Base-by-base conservation (phyloP, 352 stramenopile genomes). In the Phytophthora quininea region DNA sequence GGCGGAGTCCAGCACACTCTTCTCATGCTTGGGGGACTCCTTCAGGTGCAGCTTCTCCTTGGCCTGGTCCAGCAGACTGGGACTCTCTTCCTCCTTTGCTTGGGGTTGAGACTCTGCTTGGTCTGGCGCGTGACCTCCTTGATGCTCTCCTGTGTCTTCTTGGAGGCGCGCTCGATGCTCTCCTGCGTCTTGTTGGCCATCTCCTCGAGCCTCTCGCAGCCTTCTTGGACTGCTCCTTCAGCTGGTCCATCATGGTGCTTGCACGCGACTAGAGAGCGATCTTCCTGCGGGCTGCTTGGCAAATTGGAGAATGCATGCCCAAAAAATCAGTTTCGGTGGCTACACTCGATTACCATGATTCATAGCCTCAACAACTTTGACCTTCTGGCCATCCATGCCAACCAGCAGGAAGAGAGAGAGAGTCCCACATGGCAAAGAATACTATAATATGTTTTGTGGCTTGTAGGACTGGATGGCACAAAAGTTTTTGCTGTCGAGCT, bases 161-260 rank as follows among this genome's bases (percentile, higher is more conserved):
- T 76, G 48, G 47, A 62, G 37, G 54, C 62, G 27, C 67, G 58
- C 12, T 69, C 58, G 19, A 78, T 67, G 52, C 54, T 58, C 38
- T 72, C 57, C 31, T 74, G 67, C 46, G 64, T 54, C 51, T 72
- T 76, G 42, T 73, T 73, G 60, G 64, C 65, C 30, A 65, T 75
- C 27, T 54, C 54, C 40, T 78, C 67, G 29, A 78, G 67, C 54
- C 67, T 71, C 30, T 78, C 73, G 45, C 62, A 0, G 73, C 73
- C 63, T 74, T 76, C 62, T 81, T 78, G 31, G 69, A 72, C 66
- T 81, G 69, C 51, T 81, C 66, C 67, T 81, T 81, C 46, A 81
- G 43, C 33, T 81, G 73, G 47, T 81, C 73, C 70, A 81, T 79
- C 71, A 74, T 78, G n/a, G 40, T 58, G 35, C 19, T 24, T 24